Evolutionary conservation across 805 yeast species (phyloP), one percentile per base, ranked within the genome.

Genomic region (Metschnikowia lochheadii): DNA sequence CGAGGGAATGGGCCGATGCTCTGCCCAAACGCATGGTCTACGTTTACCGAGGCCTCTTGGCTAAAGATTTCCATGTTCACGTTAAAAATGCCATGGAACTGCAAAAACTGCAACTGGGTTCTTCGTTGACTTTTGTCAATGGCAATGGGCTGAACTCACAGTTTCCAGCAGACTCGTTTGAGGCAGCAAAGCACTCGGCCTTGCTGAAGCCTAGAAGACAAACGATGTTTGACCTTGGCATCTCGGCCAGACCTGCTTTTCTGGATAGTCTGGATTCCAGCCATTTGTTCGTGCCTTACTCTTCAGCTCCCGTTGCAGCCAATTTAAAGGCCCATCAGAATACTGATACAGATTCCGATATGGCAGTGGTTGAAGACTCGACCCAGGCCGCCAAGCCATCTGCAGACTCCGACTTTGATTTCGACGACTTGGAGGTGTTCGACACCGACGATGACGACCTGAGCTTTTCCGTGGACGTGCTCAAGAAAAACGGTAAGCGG

Each of bases 1-100:
- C 89, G 0, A 80, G 96, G 69, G 94, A 87, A 66, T 87, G 96
- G 96, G 92, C 95, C 3, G 92, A 87, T 65, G 89, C 92, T 15
- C 83, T 89, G 2, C 96, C 96, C 46, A 84, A 87, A 62, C 77
- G 96, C 72, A 87, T 87, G 96, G 90, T 87, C 26, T 87, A 87
- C 61, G 90, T 86, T 45, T 87, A 87, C 66, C 81, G 94, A 61
- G 96, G 95, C 36, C 69, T 85, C 29, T 72, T 87, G 54, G 80
- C 92, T 31, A 76, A 81, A n/a, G 91, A 87, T 63, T 87, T 84
- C 67, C 84, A 84, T 58, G 68, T 82, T 37, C 88, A 84, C 62
- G 92, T 87, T 6, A 79, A 82, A 46, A 79, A 78, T 54, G 82
- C 84, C 43, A 78, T 82, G 72, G 85, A 81, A 52, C 64, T 67